Base-by-base conservation (phyloP, 345 rosid species). In the Euphorbia pulcherrima region DNA sequence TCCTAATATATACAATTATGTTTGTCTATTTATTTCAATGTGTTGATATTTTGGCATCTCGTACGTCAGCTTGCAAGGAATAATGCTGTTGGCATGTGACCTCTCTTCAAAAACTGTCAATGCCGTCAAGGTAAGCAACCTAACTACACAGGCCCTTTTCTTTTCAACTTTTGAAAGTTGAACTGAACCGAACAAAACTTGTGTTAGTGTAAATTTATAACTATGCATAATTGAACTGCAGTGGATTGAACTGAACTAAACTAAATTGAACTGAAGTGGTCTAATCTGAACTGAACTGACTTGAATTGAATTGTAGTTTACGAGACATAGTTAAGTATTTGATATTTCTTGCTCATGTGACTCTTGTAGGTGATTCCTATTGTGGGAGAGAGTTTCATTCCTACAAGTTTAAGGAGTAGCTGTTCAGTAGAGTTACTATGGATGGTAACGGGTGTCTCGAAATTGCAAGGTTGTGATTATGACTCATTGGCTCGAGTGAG, bases 361-460 rank as follows among this genome's bases (percentile, higher is more conserved):
- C 60, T 75, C 44, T 71, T 78, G 35, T 78, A 89, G 99, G 83
- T 84, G 67, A 71, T 85, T 37, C 74, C 83, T 24, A 71, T 82
- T 11, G 68, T 55, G 4, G 89, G 84, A 64, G 96, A 86, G 62
- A 81, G 64, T 71, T 89, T 90, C 82, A 80, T 90, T 65, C 96
- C 97, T 0, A 90, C 97, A 30, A 82, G 91, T 73, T 67, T 89
- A 40, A 71, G 76, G 1, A 40, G 82, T 46, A 81, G 91, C 75
- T 67, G 68, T 37, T 73, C 82, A 9, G 74, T 70, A n/a, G 83
- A 73, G 64, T 69, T 81, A 37, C 70, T 87, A 67, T 89, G 97
- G 97, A 79, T 85, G 83, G 87, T 89, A 62, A 84, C 90, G 0
- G 95, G 99, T 14, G 86, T 83, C 35, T 91, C 97, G 9, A 86